These are phyloP conservation scores for Coniochaeta ligniaria DNA, from an alignment of 2,329 filamentous ascomycete species.

Conservation along the genomic window DNA sequence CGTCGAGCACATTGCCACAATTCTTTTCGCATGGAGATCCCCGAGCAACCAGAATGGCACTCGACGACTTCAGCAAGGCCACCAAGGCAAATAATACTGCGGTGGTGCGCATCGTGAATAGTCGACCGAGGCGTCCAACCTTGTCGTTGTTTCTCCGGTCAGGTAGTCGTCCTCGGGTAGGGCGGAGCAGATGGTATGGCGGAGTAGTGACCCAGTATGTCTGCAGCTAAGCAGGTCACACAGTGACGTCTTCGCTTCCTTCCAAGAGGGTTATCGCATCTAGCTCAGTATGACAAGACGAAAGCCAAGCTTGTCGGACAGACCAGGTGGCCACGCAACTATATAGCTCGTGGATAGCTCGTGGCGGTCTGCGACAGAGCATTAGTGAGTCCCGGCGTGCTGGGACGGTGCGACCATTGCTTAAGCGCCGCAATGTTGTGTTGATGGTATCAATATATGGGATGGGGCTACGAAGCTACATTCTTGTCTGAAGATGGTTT, in stretches of 20 bases:
- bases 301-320: neutral
- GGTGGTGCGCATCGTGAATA: neutral
- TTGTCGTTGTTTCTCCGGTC: neutral
- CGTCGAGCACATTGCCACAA: slow-evolving; percentile 46
- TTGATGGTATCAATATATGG: neutral
- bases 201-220: neutral
- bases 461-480: neutral
- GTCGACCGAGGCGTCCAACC: neutral
- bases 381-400: neutral
- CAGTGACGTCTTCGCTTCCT: neutral
- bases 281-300: neutral
- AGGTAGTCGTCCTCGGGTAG: neutral
- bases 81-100: slow-evolving; percentile 4
- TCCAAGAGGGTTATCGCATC: neutral
- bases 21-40: slow-evolving; percentile 40
- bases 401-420: neutral
- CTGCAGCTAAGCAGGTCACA: slow-evolving; percentile 1
- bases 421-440: neutral
- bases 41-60: slow-evolving; percentile 33
- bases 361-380: neutral
- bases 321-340: neutral
- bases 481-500: neutral
- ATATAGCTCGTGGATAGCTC: slow-evolving; percentile 3
- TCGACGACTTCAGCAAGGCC: slow-evolving; percentile 12
- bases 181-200: neutral